Evolutionary conservation across 257 asterid genomes (phyloP).

Genomic region (Avicennia marina): DNA sequence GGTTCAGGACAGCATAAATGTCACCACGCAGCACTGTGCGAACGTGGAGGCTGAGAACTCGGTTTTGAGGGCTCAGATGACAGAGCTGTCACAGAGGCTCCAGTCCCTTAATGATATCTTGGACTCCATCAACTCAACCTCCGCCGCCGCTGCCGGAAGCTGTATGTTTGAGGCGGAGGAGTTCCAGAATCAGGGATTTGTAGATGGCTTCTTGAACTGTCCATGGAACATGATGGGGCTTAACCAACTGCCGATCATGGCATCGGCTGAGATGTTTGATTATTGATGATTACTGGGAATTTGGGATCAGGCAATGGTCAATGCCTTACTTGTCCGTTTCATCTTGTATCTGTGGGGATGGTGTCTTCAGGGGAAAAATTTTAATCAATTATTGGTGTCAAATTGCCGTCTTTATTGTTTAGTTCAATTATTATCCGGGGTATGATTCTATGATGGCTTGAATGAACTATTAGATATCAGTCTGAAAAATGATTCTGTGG

Average conservation of each 20-base stretch:
- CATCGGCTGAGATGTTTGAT: neutral
- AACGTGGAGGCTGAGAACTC: slow-evolving; percentile 74
- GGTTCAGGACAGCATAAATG: slow-evolving; percentile 28
- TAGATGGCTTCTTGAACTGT: no score
- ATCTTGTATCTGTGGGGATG: neutral
- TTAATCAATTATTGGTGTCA: slow-evolving; percentile 7
- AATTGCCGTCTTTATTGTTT: slow-evolving; percentile 1
- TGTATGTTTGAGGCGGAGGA: slow-evolving; percentile 37
- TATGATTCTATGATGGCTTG: neutral
- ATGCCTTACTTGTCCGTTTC: no score
- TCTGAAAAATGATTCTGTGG: no score
- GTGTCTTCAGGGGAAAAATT: neutral
- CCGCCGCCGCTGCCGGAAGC: slow-evolving; percentile 20
- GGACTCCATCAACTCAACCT: slow-evolving; percentile 32
- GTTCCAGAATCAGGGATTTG: slow-evolving; percentile 18
- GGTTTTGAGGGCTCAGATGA: slow-evolving; percentile 68
- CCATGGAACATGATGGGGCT: neutral
- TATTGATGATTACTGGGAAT: neutral
- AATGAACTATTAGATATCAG: neutral
- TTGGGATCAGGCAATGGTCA: no score
- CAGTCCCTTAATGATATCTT: slow-evolving; percentile 63
- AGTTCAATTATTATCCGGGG: neutral
- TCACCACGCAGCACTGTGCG: slow-evolving; percentile 41
- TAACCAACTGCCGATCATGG: neutral
- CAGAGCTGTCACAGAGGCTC: slow-evolving; percentile 67